Evolutionary conservation across 1,284 basidiomycete genomes (phyloP).

Genomic region (Heliocybe sulcata): DNA sequence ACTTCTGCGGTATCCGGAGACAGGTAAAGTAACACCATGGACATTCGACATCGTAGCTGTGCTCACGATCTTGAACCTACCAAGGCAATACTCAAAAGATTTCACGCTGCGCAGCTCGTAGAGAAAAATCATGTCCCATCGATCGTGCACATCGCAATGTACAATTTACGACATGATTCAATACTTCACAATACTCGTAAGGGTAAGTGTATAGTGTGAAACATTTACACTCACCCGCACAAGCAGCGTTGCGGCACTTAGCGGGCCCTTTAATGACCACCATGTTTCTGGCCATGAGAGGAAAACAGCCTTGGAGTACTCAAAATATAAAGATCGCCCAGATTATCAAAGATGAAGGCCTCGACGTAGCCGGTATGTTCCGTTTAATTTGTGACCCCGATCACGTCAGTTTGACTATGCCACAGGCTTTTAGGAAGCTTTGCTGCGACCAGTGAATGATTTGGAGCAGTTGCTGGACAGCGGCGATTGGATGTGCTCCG

Average conservation of each 20-base stretch:
- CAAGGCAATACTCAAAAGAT: no score
- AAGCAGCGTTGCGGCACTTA: slow-evolving; percentile 33
- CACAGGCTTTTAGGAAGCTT: slow-evolving; percentile 54
- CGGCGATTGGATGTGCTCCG: slow-evolving; percentile 14
- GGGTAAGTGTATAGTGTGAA: no score
- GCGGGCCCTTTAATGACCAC: slow-evolving; percentile 33
- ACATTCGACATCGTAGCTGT: no score
- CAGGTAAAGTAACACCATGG: no score
- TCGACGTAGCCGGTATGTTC: slow-evolving; percentile 15
- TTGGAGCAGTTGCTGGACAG: slow-evolving; percentile 45
- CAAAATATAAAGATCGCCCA: slow-evolving; percentile 40
- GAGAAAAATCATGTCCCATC: not conserved
- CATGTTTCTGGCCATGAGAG: slow-evolving; percentile 22
- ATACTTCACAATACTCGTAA: slow-evolving; percentile 42
- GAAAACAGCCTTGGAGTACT: slow-evolving; percentile 46
- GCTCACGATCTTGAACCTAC: no score
- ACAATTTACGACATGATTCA: slow-evolving; percentile 50
- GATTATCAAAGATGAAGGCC: slow-evolving; percentile 30
- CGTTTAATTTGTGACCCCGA: slow-evolving; percentile 19
- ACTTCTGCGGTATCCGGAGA: no score
- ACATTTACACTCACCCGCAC: no score
- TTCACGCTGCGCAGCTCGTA: no score
- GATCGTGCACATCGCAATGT: slow-evolving; percentile 36
- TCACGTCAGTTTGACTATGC: slow-evolving; percentile 9
- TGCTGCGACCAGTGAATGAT: slow-evolving; percentile 54